These are phyloP conservation scores for Debaryomyces castellii DNA, from an alignment of 805 yeast genomes.

Conservation along the genomic window DNA sequence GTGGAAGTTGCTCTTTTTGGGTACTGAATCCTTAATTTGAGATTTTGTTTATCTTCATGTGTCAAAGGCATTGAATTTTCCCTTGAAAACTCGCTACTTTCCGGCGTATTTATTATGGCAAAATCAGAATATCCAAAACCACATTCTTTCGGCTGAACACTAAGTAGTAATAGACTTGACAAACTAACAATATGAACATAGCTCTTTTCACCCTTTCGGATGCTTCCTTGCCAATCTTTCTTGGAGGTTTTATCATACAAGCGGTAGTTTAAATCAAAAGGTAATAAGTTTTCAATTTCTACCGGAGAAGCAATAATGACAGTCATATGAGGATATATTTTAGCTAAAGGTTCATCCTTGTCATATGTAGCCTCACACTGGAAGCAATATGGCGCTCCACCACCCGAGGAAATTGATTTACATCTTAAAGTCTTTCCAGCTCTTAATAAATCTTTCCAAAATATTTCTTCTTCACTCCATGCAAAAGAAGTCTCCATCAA, in stretches of 20 bases:
- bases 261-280: slow-evolving; percentile 74
- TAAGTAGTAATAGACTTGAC: slow-evolving; percentile 65
- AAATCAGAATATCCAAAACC: slow-evolving; percentile 69
- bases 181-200: slow-evolving; percentile 80
- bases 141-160: slow-evolving; percentile 62
- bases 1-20: slow-evolving; percentile 50
- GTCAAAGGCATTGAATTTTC: slow-evolving; percentile 55
- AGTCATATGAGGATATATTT: slow-evolving; percentile 81
- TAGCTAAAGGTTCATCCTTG: slow-evolving; percentile 65
- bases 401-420: slow-evolving; percentile 36
- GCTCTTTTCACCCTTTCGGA: slow-evolving; percentile 65
- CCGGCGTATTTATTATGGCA: slow-evolving; percentile 67
- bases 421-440: slow-evolving; percentile 62
- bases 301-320: slow-evolving; percentile 81
- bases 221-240: slow-evolving; percentile 61
- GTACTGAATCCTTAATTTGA: slow-evolving; percentile 67
- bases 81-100: slow-evolving; percentile 50
- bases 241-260: slow-evolving; percentile 73
- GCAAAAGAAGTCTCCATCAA: slow-evolving; percentile 50
- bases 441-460: slow-evolving; percentile 62
- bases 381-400: slow-evolving; percentile 56
- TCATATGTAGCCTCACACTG: slow-evolving; percentile 71
- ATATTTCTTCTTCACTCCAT: slow-evolving; percentile 65
- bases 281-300: slow-evolving; percentile 79
- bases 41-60: slow-evolving; percentile 63